Evolutionary conservation across 192 early-diverging fungal species (phyloP).

Genomic region (Linnemannia elongata): DNA sequence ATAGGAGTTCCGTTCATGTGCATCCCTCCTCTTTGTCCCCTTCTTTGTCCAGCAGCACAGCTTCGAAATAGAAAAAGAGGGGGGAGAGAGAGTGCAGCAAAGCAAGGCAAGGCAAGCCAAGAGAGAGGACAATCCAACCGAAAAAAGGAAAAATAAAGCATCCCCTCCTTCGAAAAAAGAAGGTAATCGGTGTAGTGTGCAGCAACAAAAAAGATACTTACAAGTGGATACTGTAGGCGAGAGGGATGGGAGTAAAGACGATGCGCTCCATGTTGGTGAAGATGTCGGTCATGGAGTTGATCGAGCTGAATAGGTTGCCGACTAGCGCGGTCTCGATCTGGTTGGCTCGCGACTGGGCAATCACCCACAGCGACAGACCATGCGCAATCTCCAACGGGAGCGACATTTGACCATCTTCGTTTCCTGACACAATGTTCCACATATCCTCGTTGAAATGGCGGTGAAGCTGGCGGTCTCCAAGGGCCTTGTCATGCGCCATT

Average conservation of each 20-base stretch:
- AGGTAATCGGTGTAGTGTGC: not conserved
- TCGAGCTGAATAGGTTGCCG: slow-evolving; percentile 43
- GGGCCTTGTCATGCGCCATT: slow-evolving; percentile 14
- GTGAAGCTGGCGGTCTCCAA: slow-evolving; percentile 25
- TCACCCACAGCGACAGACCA: slow-evolving; percentile 60
- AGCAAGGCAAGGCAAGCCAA: not conserved
- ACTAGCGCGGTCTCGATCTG: slow-evolving; percentile 58
- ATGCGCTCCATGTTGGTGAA: slow-evolving; percentile 80
- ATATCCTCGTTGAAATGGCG: slow-evolving; percentile 37
- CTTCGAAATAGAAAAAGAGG: not conserved
- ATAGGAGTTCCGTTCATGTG: not conserved
- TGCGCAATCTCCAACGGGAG: slow-evolving; percentile 67
- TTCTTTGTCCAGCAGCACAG: not conserved
- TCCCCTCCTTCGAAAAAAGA: not conserved
- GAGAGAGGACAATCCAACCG: not conserved
- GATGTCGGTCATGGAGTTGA: slow-evolving; percentile 68
- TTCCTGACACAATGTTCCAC: slow-evolving; percentile 49
- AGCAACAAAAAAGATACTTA: slow-evolving; percentile 27
- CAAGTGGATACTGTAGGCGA: slow-evolving; percentile 79
- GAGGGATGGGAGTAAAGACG: slow-evolving; percentile 75
- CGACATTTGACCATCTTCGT: slow-evolving; percentile 64
- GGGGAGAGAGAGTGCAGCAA: not conserved
- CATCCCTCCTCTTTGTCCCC: not conserved
- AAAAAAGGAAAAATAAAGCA: not conserved
- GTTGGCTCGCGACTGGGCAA: slow-evolving; percentile 43